Conservation (phyloP, 148 eudicot genomes). For the Rhododendron griersonianum region DNA sequence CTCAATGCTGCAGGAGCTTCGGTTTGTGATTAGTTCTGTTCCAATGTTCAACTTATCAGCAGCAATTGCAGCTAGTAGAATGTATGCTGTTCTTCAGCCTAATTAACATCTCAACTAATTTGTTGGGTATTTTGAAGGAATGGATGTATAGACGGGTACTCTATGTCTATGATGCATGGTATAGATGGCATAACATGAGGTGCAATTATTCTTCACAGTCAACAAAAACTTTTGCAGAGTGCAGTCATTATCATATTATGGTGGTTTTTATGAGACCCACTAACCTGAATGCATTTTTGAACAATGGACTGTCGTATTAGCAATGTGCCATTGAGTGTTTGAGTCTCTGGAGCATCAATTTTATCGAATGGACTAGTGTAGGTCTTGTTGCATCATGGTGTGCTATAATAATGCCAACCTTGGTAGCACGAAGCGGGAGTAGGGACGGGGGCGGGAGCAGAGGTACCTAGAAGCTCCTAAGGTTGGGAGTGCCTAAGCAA, state of each 20-base stretch:
- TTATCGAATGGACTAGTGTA: neutral
- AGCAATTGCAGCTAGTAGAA: slow-evolving; percentile 86
- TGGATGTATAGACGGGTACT: neutral
- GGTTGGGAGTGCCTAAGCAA: neutral
- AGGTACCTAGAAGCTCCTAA: neutral
- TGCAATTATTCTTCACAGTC: neutral
- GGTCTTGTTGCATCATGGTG: neutral
- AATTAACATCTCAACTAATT: neutral
- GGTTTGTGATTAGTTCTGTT: slow-evolving; percentile 78
- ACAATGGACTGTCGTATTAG: neutral
- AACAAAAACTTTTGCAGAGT: neutral
- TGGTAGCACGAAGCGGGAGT: no score
- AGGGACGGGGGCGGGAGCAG: no score
- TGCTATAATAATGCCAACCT: neutral
- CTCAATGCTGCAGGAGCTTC: slow-evolving; percentile 70
- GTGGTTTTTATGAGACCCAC: neutral
- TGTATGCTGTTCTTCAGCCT: slow-evolving; percentile 43
- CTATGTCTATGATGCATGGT: neutral
- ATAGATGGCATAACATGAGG: neutral
- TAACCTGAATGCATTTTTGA: neutral
- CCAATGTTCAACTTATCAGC: slow-evolving; percentile 86
- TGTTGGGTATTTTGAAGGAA: neutral
- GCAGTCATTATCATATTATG: neutral
- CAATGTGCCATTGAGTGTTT: neutral
- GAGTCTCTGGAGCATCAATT: neutral